A percentile compares a stretch with the other conserved stretches of the same genome.
Evolutionary conservation across 225 moss, liverwort and hornwort genomes (phyloP).

Genomic region (Marchantia polymorpha): DNA sequence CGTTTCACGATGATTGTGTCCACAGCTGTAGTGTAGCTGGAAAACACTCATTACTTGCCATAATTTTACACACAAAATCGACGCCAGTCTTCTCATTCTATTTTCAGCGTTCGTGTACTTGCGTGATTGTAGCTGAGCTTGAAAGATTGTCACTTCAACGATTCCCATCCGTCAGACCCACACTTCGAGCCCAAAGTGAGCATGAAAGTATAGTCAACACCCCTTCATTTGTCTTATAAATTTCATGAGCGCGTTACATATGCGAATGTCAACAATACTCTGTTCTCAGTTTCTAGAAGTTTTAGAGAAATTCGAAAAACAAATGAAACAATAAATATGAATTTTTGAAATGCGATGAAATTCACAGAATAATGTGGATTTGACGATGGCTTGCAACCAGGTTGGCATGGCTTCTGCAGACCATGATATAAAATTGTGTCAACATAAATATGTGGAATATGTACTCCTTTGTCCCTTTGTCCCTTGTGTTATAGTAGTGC

Average conservation of each 20-base stretch:
- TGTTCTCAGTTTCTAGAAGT: background rate
- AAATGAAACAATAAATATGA: no score
- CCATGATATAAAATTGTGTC: slow-evolving; percentile 64
- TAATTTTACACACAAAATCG: background rate
- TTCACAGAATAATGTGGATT: background rate
- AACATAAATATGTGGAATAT: slow-evolving; percentile 74
- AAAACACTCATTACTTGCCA: no score
- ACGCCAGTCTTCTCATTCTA: background rate
- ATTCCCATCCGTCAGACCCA: slow-evolving; percentile 35
- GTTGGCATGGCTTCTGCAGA: slow-evolving; percentile 71
- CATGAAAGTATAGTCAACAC: slow-evolving; percentile 72
- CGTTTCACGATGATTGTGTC: background rate
- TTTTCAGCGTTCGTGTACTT: slow-evolving; percentile 53
- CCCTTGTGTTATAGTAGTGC: no score
- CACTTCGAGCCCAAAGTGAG: slow-evolving; percentile 61
- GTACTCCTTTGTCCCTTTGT: background rate
- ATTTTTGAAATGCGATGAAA: background rate
- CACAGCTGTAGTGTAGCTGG: no score
- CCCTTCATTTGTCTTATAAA: no score
- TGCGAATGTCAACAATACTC: background rate
- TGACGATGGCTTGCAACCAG: slow-evolving; percentile 30
- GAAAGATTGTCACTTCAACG: slow-evolving; percentile 57
- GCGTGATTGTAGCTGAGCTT: slow-evolving; percentile 70
- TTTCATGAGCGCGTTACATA: no score
- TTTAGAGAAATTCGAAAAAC: no score